phyloP scores from a whole-genome alignment of 78 protist species.

The Pigoraptor vietnamica region DNA sequence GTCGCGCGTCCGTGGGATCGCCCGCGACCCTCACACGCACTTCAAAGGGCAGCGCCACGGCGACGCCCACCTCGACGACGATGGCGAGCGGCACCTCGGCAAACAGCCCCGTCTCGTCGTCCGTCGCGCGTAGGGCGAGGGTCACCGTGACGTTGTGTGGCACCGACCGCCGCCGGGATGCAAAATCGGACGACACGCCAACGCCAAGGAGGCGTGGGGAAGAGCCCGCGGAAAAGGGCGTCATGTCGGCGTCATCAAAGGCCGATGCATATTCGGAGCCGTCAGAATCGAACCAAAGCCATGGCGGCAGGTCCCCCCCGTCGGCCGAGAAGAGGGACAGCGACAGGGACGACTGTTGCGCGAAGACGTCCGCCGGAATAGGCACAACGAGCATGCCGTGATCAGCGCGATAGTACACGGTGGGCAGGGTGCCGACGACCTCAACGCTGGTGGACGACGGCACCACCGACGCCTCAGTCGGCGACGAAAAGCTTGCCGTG shows the following conservation, averaged over 20 bases:
- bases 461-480: too few relatives aligned
- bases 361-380: background rate
- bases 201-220: background rate
- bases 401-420: background rate
- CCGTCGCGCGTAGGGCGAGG: background rate
- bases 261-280: background rate
- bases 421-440: background rate
- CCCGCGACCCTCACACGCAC: background rate
- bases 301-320: background rate
- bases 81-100: background rate
- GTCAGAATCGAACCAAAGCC: background rate
- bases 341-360: background rate
- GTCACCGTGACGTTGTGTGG: background rate
- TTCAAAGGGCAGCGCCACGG: background rate
- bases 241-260: background rate
- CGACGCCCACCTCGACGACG: background rate
- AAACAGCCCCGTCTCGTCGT: background rate
- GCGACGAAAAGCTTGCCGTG: too few relatives aligned
- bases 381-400: background rate
- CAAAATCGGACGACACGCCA: background rate
- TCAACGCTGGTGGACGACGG: too few relatives aligned
- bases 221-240: background rate
- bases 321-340: background rate
- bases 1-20: background rate
- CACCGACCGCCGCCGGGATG: background rate